Base-by-base conservation (phyloP, 345 rosid genomes). In the Toxicodendron radicans region DNA sequence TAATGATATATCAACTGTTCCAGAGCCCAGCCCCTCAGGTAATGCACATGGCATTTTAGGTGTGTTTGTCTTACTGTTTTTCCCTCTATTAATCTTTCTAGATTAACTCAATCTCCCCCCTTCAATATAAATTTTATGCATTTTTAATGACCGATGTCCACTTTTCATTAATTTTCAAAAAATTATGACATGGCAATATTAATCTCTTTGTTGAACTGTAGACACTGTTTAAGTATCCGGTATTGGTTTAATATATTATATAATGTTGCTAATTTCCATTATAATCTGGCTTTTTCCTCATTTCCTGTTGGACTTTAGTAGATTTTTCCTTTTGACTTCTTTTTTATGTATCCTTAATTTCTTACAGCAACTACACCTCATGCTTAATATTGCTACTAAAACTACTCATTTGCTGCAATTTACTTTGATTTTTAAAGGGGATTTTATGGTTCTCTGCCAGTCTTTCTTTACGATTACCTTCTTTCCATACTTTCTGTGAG, bases 31-130 rank as follows among this genome's bases (percentile, higher is more conserved):
- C 72, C 69, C 48, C 68, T 82, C 91, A 72, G 89, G 78, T 80
- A 83, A 79, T 45, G 66, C 69, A 71, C 83, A 85, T 75, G 85
- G 78, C 78, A 77, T 86, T 73, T 73, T 71, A 82, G 92, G 97
- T 90, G 83, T 56, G 81, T 46, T 68, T 52, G 57, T 73, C 21
- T 20, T 23, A 9, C 68, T 49, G 38, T 69, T 59, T 32, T 51
- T 78, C 59, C 14, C 6, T 17, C 41, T 63, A 27, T 3, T 8
- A 17, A 12, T n/a, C 27, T 38, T 41, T 59, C 57, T 51, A 24
- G 35, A 48, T 43, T 71, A 61, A 27, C 10, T 77, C 18, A 14
- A 45, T 67, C 60, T 64, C n/a, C 54, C 46, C 33, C 10, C 13
- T 30, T 54, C 21, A 18, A 20, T 21, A 32, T 45, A 45, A 10